Base-by-base conservation (phyloP, 306 rosid genomes). In the Prunus mume region DNA sequence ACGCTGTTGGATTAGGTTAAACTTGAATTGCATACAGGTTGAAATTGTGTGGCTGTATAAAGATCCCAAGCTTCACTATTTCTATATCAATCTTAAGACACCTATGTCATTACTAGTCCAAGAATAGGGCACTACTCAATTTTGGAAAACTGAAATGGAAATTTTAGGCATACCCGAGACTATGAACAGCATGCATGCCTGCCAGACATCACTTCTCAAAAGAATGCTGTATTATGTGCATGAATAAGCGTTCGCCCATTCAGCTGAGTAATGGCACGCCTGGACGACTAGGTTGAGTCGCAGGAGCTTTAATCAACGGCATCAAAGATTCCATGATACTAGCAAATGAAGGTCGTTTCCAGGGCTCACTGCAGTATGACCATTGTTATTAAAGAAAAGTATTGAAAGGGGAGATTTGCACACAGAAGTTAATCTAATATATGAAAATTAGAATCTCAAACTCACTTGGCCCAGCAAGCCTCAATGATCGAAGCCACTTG, bases 391-490 rank as follows among this genome's bases (percentile, higher is more conserved):
- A 25, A 76, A 68, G 25, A 57, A 77, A 62, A 20, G 38, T 46
- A n/a, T 51, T 41, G 20, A 65, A 58, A 11, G 27, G 62, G 80
- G 65, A 74, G 2, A 22, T 19, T 11, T 19, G 17, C 22, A 62
- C 62, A 3, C 30, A 54, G 70, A 4, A 60, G 46, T 51, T 45
- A 60, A 30, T 54, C 65, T 7, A 67, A 38, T 10, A 17, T 32
- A 79, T 62, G 65, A 24, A 55, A 22, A 34, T 57, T 50, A 46
- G 56, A 47, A 62, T 62, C 75, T 69, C 27, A 54, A 78, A 88
- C 97, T 86, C 85, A 96, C 99, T 88, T 87, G 65, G 97, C 98
- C 99, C 99, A 96, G 88, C 97, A 96, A 76, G 83, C 91, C 82
- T 91, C 98, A 67, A 96, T 96, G 72, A 96, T 63, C 30, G 91